Evolutionary conservation across 2,329 filamentous ascomycete genomes (phyloP).

Genomic region (Epichloe scottii): DNA sequence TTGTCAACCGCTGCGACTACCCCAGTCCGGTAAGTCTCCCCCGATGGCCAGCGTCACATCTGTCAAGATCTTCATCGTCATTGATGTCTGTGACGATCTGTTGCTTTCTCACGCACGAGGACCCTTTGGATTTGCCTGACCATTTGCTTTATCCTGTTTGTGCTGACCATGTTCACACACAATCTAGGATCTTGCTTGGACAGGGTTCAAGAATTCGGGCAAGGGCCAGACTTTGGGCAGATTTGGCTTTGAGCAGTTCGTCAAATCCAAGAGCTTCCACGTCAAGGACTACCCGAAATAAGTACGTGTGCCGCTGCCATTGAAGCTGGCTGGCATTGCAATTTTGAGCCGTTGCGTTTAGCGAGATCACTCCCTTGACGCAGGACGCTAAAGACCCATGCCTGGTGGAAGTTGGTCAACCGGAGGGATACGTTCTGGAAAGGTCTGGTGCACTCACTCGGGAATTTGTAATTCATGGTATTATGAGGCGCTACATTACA

Average conservation of each 20-base stretch:
- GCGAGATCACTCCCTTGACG: conserved; percentile 10
- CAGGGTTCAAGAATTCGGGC: conserved; percentile 94
- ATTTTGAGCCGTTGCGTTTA: conserved; percentile 7
- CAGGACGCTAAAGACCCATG: not conserved
- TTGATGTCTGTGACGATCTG: not conserved
- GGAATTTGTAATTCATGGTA: not conserved
- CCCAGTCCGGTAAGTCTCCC: conserved; percentile 65
- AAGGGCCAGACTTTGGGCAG: conserved; percentile 80
- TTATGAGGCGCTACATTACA: not conserved
- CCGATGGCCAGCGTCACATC: not conserved
- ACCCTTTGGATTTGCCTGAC: not conserved
- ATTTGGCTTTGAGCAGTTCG: conserved; percentile 90
- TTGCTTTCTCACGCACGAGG: not conserved
- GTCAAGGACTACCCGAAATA: conserved; percentile 68
- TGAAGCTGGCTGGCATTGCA: not conserved
- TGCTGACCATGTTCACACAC: conserved; percentile 2
- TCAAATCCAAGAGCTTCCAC: conserved; percentile 93
- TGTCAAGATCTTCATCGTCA: not conserved
- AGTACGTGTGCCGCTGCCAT: conserved; percentile 1
- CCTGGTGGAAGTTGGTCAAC: not conserved
- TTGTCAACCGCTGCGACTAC: conserved; percentile 89
- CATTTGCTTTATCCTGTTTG: not conserved
- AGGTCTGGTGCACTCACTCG: not conserved
- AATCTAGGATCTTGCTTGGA: conserved; percentile 77
- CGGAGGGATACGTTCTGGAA: not conserved